Conservation (phyloP, 352 stramenopile genomes). For the Phytophthora idaei region DNA sequence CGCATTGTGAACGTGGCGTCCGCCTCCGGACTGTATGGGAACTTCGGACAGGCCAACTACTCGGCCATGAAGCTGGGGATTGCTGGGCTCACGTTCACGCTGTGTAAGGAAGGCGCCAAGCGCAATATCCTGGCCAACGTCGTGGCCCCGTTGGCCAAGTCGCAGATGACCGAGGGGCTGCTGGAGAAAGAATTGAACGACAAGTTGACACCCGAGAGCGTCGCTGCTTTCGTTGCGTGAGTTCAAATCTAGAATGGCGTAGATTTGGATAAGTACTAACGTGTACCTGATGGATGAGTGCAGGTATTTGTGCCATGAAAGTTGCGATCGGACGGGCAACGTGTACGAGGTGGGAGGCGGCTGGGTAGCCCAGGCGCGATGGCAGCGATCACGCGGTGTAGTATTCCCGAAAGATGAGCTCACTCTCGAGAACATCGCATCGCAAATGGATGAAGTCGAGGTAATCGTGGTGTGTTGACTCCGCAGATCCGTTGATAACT, state of each 20-base stretch:
- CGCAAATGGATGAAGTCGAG: slow-evolving; percentile 64
- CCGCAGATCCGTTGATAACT: not conserved
- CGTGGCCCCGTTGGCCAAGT: slow-evolving; percentile 81
- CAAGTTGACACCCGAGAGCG: slow-evolving; percentile 74
- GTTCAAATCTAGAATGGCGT: not conserved
- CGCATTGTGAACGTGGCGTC: slow-evolving; percentile 87
- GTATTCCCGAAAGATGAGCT: slow-evolving; percentile 57
- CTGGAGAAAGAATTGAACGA: slow-evolving; percentile 69
- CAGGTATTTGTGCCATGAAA: slow-evolving; percentile 86
- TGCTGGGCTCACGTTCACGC: slow-evolving; percentile 91
- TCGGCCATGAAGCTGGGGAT: slow-evolving; percentile 91
- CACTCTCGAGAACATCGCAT: slow-evolving; percentile 52
- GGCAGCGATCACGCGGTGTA: slow-evolving; percentile 71
- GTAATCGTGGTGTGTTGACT: slow-evolving; percentile 24
- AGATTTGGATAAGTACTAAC: not conserved
- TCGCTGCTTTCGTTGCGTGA: slow-evolving; percentile 81
- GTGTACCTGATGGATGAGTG: not conserved
- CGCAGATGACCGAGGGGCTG: slow-evolving; percentile 85
- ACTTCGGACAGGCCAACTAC: slow-evolving; percentile 92
- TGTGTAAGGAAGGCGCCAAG: slow-evolving; percentile 82
- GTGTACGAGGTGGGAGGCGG: slow-evolving; percentile 86
- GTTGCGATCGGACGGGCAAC: slow-evolving; percentile 67
- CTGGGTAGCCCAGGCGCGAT: slow-evolving; percentile 79
- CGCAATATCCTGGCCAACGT: slow-evolving; percentile 84
- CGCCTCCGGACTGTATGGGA: slow-evolving; percentile 86